These are phyloP conservation scores for Phytophthora tentaculata DNA, from an alignment of 352 stramenopile species.

Conservation along the genomic window DNA sequence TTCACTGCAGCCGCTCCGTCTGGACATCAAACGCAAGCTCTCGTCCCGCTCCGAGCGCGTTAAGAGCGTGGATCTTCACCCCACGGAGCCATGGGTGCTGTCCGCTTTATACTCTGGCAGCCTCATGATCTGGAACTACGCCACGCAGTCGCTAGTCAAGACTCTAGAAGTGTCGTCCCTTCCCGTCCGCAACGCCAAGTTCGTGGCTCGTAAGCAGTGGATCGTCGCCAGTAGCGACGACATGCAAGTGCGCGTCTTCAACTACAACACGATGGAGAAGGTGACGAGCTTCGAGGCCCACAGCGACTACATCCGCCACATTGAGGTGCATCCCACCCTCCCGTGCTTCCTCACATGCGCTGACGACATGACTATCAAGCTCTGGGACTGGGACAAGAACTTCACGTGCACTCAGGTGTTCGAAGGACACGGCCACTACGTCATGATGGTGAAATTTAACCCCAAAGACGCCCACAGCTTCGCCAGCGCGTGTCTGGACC, in stretches of 20 bases:
- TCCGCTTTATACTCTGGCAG: slow-evolving; percentile 97
- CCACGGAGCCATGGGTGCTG: slow-evolving; percentile 97
- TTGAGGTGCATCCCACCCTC: slow-evolving; percentile 97
- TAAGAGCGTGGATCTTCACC: slow-evolving; percentile 99
- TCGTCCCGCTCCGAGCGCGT: slow-evolving; percentile 96
- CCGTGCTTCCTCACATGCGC: slow-evolving; percentile 96
- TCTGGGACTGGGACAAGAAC: slow-evolving; percentile 98
- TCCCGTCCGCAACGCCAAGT: slow-evolving; percentile 94
- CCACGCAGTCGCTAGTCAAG: slow-evolving; percentile 95
- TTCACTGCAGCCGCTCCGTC: slow-evolving; percentile 60
- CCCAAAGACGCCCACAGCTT: slow-evolving; percentile 99
- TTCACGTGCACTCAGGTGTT: slow-evolving; percentile 83
- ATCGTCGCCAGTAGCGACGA: slow-evolving; percentile 96
- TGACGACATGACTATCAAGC: slow-evolving; percentile 99
- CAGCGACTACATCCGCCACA: slow-evolving; percentile 98
- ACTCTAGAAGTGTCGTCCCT: slow-evolving; percentile 97
- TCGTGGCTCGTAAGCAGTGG: slow-evolving; percentile 98
- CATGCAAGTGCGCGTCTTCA: slow-evolving; percentile 98
- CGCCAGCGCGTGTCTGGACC: slow-evolving; percentile 96
- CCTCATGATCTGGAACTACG: slow-evolving; percentile 99
- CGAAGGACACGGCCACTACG: slow-evolving; percentile 97
- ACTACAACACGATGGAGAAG: slow-evolving; percentile 99
- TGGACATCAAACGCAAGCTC: slow-evolving; percentile 95
- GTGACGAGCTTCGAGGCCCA: slow-evolving; percentile 96
- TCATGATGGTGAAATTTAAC: slow-evolving; percentile 99